Evolutionary conservation across 768 basidiomycete genomes (phyloP), one percentile per base, ranked within the genome.

Genomic region (Postia placenta): DNA sequence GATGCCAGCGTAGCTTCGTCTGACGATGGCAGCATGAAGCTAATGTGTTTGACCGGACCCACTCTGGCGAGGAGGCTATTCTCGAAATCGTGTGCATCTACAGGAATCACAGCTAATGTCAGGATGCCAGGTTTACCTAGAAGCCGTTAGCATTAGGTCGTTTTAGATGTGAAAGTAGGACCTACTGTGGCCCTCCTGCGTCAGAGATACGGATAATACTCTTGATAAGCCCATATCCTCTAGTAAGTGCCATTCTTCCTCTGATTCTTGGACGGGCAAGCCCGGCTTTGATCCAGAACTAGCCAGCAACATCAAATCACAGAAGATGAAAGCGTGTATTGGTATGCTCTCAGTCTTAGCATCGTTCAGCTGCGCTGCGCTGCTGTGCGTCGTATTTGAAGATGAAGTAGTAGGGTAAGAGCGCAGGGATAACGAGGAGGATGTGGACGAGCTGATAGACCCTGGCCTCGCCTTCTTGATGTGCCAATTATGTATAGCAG

Each of bases 241-340:
- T 56, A 80, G 47, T 53, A 75, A 58, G 62, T 60, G 60, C 74
- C 81, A 61, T 54, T 67, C 51, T 66, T 55, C 37, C 23, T 60
- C 52, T 52, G 52, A 64, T 61, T n/a, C n/a, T n/a, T n/a, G n/a
- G n/a, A n/a, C n/a, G n/a, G n/a, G n/a, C n/a, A n/a, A n/a, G n/a
- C n/a, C n/a, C n/a, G n/a, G n/a, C n/a, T n/a, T n/a, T n/a, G n/a
- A n/a, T n/a, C n/a, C n/a, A n/a, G n/a, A n/a, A n/a, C n/a, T 66
- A 15, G 79, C 75, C 24, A 90, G 61, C n/a, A 91, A 56, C 42
- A 87, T 61, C 26, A 91, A 49, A 62, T 92, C 88, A 15, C 78
- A 78, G 64, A 91, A 88, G 12, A 87, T 74, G 48, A 79, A 70
- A 14, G 63, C 42, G 28, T 57, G 56, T 14, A 60, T 41, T n/a